Conservation (phyloP, 768 basidiomycete species). For the Leccinum fibrillosum region DNA sequence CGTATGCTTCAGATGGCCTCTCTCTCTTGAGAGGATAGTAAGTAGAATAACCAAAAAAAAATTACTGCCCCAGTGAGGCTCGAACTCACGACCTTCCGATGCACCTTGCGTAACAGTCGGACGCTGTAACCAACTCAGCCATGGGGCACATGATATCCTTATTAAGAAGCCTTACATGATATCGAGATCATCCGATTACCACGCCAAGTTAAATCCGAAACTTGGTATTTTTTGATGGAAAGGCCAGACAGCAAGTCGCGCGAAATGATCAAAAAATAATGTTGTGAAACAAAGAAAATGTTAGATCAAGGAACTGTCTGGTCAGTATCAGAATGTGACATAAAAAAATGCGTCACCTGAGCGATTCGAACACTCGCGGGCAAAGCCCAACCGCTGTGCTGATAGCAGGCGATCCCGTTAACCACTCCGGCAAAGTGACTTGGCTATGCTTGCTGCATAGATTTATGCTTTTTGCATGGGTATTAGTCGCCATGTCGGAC, state of each 20-base stretch:
- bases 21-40: no score
- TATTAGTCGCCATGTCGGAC: background rate
- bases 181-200: background rate
- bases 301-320: background rate
- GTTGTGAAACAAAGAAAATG: background rate
- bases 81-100: conserved; percentile 72
- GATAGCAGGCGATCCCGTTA: conserved; percentile 81
- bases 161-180: background rate
- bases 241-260: background rate
- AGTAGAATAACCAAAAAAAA: background rate
- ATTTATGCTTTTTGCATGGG: background rate
- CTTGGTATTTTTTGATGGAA: background rate
- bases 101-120: conserved; percentile 54
- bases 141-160: conserved; percentile 47
- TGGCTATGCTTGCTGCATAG: fast-evolving
- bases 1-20: no score
- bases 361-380: conserved; percentile 63
- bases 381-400: conserved; percentile 56
- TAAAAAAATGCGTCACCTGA: conserved; percentile 50
- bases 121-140: conserved; percentile 79
- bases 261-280: background rate
- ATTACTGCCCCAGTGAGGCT: conserved; percentile 59
- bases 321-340: background rate
- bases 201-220: no score
- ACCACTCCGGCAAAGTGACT: conserved; percentile 95